A percentile compares a stretch with the other conserved stretches of the same genome.
Evolutionary conservation across 176 grass and related monocot species (phyloP).

Genomic region (Stipa capillata): DNA sequence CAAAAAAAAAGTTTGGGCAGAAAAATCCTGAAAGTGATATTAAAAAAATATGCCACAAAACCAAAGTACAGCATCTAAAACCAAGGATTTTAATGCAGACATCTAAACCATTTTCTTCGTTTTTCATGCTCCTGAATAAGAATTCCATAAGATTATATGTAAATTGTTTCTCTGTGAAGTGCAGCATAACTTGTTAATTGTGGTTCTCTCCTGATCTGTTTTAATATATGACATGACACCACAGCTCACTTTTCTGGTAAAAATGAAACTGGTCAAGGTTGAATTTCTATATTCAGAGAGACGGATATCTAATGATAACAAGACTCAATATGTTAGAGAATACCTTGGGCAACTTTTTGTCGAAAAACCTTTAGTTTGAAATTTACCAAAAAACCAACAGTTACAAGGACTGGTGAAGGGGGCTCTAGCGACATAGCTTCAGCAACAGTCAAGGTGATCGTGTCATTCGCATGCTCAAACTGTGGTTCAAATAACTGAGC

Average conservation of each 20-base stretch:
- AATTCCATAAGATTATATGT: no score
- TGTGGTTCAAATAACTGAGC: slow-evolving; percentile 73
- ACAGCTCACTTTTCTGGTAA: neutral
- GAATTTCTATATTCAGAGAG: neutral
- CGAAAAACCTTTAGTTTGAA: slow-evolving; percentile 80
- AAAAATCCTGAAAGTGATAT: neutral
- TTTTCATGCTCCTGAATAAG: neutral
- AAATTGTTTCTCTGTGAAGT: neutral
- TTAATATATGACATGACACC: neutral
- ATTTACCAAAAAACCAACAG: slow-evolving; percentile 59
- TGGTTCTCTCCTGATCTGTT: neutral
- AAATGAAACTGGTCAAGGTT: neutral
- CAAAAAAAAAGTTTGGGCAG: neutral
- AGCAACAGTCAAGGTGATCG: slow-evolving; percentile 78
- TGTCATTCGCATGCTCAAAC: slow-evolving; percentile 74
- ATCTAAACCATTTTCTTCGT: neutral
- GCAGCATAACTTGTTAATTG: neutral
- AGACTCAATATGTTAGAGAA: slow-evolving; percentile 13
- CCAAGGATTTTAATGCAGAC: neutral
- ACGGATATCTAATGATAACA: neutral
- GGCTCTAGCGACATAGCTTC: slow-evolving; percentile 96
- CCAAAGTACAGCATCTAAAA: slow-evolving; percentile 11
- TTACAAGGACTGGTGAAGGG: slow-evolving; percentile 85
- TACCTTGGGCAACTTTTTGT: slow-evolving; percentile 72
- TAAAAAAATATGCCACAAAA: neutral